Base-by-base conservation (phyloP, 2,329 filamentous ascomycete species). In the Esteya vermicola region DNA sequence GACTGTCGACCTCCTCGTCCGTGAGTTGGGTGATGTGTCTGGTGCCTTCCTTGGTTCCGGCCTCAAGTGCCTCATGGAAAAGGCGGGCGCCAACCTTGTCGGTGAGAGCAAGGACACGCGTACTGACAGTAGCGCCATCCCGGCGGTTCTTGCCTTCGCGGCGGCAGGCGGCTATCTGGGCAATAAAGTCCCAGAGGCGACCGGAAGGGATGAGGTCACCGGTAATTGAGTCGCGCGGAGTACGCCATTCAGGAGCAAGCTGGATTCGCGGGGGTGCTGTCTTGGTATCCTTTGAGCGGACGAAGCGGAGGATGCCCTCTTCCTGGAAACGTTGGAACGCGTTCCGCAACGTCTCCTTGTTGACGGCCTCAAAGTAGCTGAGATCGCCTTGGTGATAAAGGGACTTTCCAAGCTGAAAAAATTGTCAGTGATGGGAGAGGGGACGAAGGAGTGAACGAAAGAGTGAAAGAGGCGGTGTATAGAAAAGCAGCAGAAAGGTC, bases 321-420 rank as follows among this genome's bases (percentile, higher is more conserved):
- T 95, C 85, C 50, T 88, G 78, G 52, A 93, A 93, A 14, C 85
- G 76, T 28, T 75, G 70, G 59, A 89, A 95, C 0, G 88, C 81
- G 58, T 98, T 98, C 54, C 91, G 93, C 42, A 98, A 72, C 0
- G 88, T 93, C 58, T 98, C 89, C 52, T 95, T 95, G 66, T 98
- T 98, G 47, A 98, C 89, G 3, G 91, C 88, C 61, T 98, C 91
- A 50, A 95, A 96, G 61, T 98, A 98, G 23, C 81, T 88, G 9
- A 98, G 73, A 53, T 98, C 91, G 41, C 91, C 91, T 63, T 98
- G 89, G 56, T 98, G 89, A 54, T 95, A 98, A 1, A 98, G 70
- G 0, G 91, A 96, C 61, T 98, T 96, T 40, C 91, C 91, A 23
- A 95, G 75, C 73, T 89, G 50, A 27, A 27, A 16, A 27, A 35